Evolutionary conservation across 768 basidiomycete species (phyloP).

Genomic region (Clitopilus hobsonii): DNA sequence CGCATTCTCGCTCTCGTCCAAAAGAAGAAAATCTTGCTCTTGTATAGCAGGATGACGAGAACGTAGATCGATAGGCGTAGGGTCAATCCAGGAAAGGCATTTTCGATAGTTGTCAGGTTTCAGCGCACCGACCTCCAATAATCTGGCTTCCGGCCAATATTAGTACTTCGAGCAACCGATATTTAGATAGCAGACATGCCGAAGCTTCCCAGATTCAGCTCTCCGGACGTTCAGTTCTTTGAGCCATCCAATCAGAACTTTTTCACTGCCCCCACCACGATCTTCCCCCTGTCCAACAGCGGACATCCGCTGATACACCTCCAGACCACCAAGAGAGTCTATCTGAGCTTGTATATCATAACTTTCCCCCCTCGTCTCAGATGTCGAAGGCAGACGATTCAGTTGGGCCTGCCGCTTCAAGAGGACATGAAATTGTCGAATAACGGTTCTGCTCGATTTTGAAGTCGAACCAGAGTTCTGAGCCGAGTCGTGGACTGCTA

Average conservation of each 20-base stretch:
- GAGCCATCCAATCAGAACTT: conserved; percentile 73
- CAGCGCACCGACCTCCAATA: conserved; percentile 88
- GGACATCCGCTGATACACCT: conserved; percentile 81
- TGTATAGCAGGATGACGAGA: conserved; percentile 76
- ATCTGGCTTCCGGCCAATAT: conserved; percentile 30
- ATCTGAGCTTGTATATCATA: conserved; percentile 58
- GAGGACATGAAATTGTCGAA: conserved; percentile 77
- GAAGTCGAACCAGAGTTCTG: conserved; percentile 27
- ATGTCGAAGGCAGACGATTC: conserved; percentile 17
- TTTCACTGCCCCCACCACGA: conserved; percentile 87
- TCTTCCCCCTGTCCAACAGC: conserved; percentile 74
- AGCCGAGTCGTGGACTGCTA: neutral
- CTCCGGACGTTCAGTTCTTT: conserved; percentile 41
- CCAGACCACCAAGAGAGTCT: conserved; percentile 68
- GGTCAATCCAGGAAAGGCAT: conserved; percentile 67
- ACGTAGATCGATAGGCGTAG: conserved; percentile 75
- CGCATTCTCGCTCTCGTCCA: conserved; percentile 46
- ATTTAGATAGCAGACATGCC: conserved; percentile 24
- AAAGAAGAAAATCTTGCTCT: conserved; percentile 82
- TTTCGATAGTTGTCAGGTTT: conserved; percentile 75
- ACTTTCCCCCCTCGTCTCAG: conserved; percentile 29
- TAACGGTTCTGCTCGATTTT: conserved; percentile 63
- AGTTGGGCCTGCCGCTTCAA: conserved; percentile 66
- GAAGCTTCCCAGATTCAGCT: conserved; percentile 16
- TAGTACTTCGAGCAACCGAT: neutral